Base-by-base conservation (phyloP, 2,329 filamentous ascomycete species). In the Fusarium pilosicola region DNA sequence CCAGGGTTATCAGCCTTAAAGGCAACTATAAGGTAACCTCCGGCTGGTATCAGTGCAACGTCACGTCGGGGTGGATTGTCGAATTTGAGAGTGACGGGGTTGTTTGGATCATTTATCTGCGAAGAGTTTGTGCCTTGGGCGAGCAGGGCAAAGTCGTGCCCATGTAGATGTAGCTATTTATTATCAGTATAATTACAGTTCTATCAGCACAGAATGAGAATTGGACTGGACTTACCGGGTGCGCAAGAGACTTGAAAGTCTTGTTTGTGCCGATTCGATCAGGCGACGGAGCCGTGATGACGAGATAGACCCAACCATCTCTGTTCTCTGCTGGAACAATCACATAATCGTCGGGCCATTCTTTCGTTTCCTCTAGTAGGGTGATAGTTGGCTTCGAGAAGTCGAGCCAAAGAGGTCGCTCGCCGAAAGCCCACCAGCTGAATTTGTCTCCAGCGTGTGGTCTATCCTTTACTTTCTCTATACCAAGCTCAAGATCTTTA, bases 361-460 rank as follows among this genome's bases (percentile, higher is more conserved):
- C 22, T n/a, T 55, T 41, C 18, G 22, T 55, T 4, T 26, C 49
- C 7, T 55, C 57, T 26, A 61, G 28, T 11, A 41, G 24, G 14
- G 36, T 55, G 18, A 74, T 73, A 3, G 71, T 71, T 1, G 71
- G 71, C 0, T 74, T 45, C 0, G 70, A 62, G 26, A 74, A 74
- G 36, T 73, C 52, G 5, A 74, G 24, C 71, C 70, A 73, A 12
- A 74, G 42, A 28, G 71, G 71, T 9, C 67, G 65, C 13, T 58
- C 44, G 9, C 64, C 64, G 3, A 67, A 67, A 1, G 62, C 64
- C 62, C 64, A 67, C 64, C 64, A 67, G 3, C 32, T 41, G 0
- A 67, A 67, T 0, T 15, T 41, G 2, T 67, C 44, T 15, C 51
- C 44, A 6, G 26, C 24, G 15, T 59, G 49, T 3, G 64, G 64